phyloP scores from a whole-genome alignment of 2,329 filamentous ascomycete species.

The Fusarium nygamai region DNA sequence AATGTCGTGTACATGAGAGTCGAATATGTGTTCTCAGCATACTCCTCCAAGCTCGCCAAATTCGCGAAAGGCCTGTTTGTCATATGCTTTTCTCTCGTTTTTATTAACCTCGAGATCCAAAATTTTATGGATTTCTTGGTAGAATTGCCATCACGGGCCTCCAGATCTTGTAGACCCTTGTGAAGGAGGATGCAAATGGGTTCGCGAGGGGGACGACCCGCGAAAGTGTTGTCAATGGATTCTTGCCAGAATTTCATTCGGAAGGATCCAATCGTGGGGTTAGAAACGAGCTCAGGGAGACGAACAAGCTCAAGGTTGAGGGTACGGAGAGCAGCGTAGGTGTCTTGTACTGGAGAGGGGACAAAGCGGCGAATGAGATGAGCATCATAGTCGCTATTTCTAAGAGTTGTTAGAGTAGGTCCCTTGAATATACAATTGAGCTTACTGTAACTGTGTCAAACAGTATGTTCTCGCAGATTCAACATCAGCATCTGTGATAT shows the following conservation, averaged over 20 bases:
- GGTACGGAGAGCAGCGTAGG: constrained; percentile 89
- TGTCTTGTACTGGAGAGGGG: constrained; percentile 76
- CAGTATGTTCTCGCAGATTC: constrained; percentile 65
- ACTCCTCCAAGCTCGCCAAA: constrained; percentile 80
- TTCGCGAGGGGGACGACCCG: constrained; percentile 84
- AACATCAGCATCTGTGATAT: constrained; percentile 62
- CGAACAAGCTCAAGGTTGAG: constrained; percentile 93
- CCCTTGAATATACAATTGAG: neutral
- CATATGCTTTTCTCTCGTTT: constrained; percentile 82
- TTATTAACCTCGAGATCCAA: constrained; percentile 81
- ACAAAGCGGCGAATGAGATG: constrained; percentile 88
- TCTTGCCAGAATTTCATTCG: constrained; percentile 97
- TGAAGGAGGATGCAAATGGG: constrained; percentile 88
- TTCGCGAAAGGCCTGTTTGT: constrained; percentile 83
- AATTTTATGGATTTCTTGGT: constrained; percentile 68
- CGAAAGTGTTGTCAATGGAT: constrained; percentile 79
- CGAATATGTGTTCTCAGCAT: constrained; percentile 94
- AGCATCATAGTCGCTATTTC: constrained; percentile 89
- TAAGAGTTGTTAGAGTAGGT: constrained; percentile 49
- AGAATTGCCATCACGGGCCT: constrained; percentile 53
- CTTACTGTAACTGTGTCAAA: constrained; percentile 61
- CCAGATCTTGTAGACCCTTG: constrained; percentile 73
- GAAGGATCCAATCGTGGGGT: constrained; percentile 85
- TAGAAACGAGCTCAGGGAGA: constrained; percentile 89
- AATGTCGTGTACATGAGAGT: constrained; percentile 90